Conservation (phyloP, 2,329 filamentous ascomycete species). For the Parastagonospora avenae region DNA sequence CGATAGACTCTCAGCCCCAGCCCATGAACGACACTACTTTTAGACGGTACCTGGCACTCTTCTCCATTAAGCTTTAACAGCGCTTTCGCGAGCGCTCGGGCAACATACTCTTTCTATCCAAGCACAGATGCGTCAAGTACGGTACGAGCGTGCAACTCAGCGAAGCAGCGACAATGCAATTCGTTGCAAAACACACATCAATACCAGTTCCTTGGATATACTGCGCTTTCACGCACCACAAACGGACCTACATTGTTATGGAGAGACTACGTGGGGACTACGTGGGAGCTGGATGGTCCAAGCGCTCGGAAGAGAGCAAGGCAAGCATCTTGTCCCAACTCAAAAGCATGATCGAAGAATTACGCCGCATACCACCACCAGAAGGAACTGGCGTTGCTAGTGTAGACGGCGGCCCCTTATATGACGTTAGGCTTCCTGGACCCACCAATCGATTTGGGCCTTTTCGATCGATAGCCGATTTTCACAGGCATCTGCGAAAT, state of each 20-base stretch:
- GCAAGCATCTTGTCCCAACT: slow-evolving; percentile 18
- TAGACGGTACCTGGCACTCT: slow-evolving; percentile 7
- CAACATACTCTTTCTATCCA: slow-evolving; percentile 2
- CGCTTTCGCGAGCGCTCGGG: slow-evolving; percentile 6
- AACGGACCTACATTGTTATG: slow-evolving; percentile 56
- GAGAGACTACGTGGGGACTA: slow-evolving; percentile 39
- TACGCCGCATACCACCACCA: slow-evolving; percentile 16
- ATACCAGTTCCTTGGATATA: slow-evolving; percentile 55
- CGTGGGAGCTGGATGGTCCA: slow-evolving; percentile 23
- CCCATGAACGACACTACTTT: slow-evolving; percentile 4
- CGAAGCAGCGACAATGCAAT: slow-evolving; percentile 44
- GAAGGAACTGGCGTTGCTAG: slow-evolving; percentile 16
- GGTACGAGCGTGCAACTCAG: neutral
- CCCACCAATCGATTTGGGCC: slow-evolving; percentile 35
- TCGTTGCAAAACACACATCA: slow-evolving; percentile 48
- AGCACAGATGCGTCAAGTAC: slow-evolving; percentile 8
- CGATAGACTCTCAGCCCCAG: neutral
- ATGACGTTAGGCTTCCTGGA: slow-evolving; percentile 31
- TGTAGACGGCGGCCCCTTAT: slow-evolving; percentile 23
- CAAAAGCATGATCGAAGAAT: slow-evolving; percentile 20
- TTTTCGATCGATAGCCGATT: slow-evolving; percentile 43
- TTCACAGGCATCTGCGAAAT: slow-evolving; percentile 45
- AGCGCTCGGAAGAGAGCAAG: slow-evolving; percentile 14
- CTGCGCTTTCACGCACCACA: slow-evolving; percentile 50
- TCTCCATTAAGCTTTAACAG: slow-evolving; percentile 9